Percentiles rank a stretch among this genome's conserved stretches.
These are phyloP conservation scores for Hemileccinum rubropunctum DNA, from an alignment of 768 basidiomycete genomes.

Conservation along the genomic window DNA sequence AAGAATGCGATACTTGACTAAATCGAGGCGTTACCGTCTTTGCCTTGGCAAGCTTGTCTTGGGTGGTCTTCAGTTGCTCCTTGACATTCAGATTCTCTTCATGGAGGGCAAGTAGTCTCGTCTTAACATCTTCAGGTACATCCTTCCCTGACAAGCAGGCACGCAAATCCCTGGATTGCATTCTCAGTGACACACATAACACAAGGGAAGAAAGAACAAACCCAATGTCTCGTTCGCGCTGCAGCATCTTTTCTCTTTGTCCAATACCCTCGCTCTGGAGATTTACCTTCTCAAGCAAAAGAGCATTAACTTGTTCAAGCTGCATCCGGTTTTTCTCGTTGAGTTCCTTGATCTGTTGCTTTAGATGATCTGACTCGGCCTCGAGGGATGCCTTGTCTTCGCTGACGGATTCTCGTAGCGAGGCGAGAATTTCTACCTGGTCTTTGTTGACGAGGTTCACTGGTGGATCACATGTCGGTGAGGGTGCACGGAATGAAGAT, in stretches of 20 bases:
- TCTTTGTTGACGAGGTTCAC: constrained; percentile 92
- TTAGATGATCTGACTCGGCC: constrained; percentile 59
- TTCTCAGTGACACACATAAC: neutral
- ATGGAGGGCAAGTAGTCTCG: constrained; percentile 69
- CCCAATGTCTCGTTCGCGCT: constrained; percentile 85
- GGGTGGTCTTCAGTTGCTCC: constrained; percentile 64
- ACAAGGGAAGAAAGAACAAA: constrained; percentile 32
- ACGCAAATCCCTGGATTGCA: constrained; percentile 63
- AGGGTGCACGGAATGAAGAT: neutral
- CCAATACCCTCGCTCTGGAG: constrained; percentile 89
- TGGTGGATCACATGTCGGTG: constrained; percentile 29
- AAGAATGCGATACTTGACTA: neutral
- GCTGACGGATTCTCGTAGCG: constrained; percentile 83
- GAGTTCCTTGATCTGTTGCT: constrained; percentile 66
- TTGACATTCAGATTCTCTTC: constrained; percentile 73
- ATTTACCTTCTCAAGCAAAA: constrained; percentile 90
- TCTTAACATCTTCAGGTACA: constrained; percentile 79
- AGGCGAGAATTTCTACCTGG: constrained; percentile 85
- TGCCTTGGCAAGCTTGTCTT: constrained; percentile 80
- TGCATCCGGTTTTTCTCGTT: constrained; percentile 88
- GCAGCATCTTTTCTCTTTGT: constrained; percentile 82
- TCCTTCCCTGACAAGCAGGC: constrained; percentile 75
- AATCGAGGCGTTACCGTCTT: constrained; percentile 49
- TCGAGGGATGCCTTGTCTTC: constrained; percentile 82
- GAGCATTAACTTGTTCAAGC: constrained; percentile 78